Evolutionary conservation across 306 rosid genomes (phyloP), one percentile per base, ranked within the genome.

Genomic region (Alnus rubra): DNA sequence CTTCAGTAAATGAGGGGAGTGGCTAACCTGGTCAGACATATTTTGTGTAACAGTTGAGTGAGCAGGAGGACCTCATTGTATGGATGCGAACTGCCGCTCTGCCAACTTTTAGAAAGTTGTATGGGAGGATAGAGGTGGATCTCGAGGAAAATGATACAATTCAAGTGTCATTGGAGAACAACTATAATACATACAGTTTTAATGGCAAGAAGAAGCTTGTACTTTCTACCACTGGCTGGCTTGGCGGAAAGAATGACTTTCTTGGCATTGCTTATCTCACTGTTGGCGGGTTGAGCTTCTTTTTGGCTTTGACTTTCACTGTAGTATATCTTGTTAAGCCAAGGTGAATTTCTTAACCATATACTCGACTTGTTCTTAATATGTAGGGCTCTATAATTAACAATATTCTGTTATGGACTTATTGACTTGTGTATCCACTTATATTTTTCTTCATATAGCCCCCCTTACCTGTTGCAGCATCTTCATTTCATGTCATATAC

Each of bases 81-180:
- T 91, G 96, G 96, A 91, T 91, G 96, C 84, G 96, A 76, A 89
- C 96, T 31, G 96, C 96, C 31, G 96, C 96, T 28, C 82, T 91
- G 81, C 96, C 96, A 62, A 91, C 96, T 50, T 91, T 91, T 77
- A 87, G 93, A 82, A 91, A 91, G 82, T 71, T 91, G 86, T 91
- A 91, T 23, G 96, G 96, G 79, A 89, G 72, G 87, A 89, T 91
- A 79, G 92, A 89, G 81, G 84, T 63, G 81, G 93, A 91, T 81
- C 90, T 91, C 9, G 67, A 86, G 78, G 59, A 2, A 78, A 72
- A 79, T 82, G 93, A 89, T 63, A 10, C 0, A 18, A 51, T 91
- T 69, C 5, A 19, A 5, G 93, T 91, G 86, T 50, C 9, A 12
- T 64, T 91, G 87, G 0, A 69, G 62, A 91, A 91, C 88, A 19